Conservation (phyloP, 345 rosid species). For the Eucalyptus pauciflora region DNA sequence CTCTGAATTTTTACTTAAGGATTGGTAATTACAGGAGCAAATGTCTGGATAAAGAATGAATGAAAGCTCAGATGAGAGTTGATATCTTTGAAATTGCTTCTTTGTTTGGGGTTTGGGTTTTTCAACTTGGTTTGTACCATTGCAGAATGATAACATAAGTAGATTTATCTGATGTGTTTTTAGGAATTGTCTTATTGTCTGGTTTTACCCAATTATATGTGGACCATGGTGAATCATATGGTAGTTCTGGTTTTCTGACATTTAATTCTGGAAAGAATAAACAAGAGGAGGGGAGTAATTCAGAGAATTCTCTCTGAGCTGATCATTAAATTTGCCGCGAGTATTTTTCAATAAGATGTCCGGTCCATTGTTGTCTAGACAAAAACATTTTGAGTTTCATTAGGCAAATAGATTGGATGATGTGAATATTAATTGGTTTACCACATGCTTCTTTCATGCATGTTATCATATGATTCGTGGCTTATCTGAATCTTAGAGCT, state of each 20-base stretch:
- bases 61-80: not conserved
- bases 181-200: not conserved
- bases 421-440: not conserved
- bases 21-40: not conserved
- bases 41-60: not conserved
- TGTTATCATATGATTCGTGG: not conserved
- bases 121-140: not conserved
- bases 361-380: not conserved
- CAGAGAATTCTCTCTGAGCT: not conserved
- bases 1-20: not conserved
- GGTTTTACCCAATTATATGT: not conserved
- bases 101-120: not conserved
- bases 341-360: not conserved
- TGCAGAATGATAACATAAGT: not conserved
- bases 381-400: not conserved
- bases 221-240: not conserved
- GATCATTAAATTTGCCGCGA: not conserved
- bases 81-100: not conserved
- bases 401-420: not conserved
- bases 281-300: not conserved
- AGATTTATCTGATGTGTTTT: not conserved
- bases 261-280: not conserved
- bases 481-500: not conserved
- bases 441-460: not conserved
- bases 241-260: not conserved